Conservation (phyloP, 805 yeast genomes). For the Candida orba region DNA sequence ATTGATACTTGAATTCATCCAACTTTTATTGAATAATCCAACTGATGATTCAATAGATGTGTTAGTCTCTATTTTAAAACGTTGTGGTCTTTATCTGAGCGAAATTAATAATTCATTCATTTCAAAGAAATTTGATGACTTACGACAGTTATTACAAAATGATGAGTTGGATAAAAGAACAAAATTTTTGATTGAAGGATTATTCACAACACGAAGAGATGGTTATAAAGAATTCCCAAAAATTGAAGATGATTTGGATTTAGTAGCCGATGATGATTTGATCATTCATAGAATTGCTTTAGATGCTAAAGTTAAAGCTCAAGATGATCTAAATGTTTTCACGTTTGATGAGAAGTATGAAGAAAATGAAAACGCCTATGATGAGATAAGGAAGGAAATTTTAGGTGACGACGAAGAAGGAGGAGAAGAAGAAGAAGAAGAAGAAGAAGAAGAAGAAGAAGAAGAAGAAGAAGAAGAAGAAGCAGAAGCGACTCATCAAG, state of each 20-base stretch:
- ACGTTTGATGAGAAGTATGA: slow-evolving; percentile 44
- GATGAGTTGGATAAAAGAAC: slow-evolving; percentile 36
- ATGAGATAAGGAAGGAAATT: slow-evolving; percentile 22
- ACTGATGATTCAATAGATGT: slow-evolving; percentile 53
- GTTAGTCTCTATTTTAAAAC: slow-evolving; percentile 40
- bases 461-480: slow-evolving; percentile 37
- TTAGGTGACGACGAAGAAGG: slow-evolving; percentile 25
- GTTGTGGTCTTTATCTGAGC: slow-evolving; percentile 45
- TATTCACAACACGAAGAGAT: slow-evolving; percentile 43
- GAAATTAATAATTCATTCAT: slow-evolving; percentile 37
- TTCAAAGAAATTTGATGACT: slow-evolving; percentile 47
- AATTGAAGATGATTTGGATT: slow-evolving; percentile 43
- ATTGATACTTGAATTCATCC: slow-evolving; percentile 44
- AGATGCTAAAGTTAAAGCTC: slow-evolving; percentile 42
- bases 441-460: slow-evolving; percentile 26
- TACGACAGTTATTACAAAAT: slow-evolving; percentile 56
- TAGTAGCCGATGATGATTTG: slow-evolving; percentile 58
- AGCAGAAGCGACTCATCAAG: slow-evolving; percentile 25
- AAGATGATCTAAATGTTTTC: slow-evolving; percentile 44
- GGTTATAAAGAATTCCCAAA: slow-evolving; percentile 34
- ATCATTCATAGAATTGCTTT: slow-evolving; percentile 48
- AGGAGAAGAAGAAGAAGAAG: slow-evolving; percentile 21
- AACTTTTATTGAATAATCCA: slow-evolving; percentile 38
- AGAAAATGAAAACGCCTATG: slow-evolving; percentile 42
- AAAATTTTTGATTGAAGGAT: slow-evolving; percentile 39